These are phyloP conservation scores for Flaveria bidentis DNA, from an alignment of 129 eudicot species.

Conservation along the genomic window DNA sequence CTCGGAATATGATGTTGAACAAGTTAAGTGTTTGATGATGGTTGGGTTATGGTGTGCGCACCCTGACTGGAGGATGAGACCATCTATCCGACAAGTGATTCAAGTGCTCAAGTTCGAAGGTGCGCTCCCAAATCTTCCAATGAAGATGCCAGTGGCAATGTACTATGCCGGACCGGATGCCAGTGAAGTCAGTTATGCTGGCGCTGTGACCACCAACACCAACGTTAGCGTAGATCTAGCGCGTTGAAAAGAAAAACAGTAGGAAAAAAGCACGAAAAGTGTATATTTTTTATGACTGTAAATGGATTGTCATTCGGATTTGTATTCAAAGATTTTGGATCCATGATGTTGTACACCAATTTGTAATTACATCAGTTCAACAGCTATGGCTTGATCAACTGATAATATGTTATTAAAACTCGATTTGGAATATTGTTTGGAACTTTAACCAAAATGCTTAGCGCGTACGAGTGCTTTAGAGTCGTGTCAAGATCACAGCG, in stretches of 20 bases:
- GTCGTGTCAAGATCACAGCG: too few species aligned
- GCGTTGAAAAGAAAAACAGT: conserved; percentile 26
- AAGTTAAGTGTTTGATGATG: conserved; percentile 46
- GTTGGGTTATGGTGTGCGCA: conserved; percentile 64
- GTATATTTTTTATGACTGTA: neutral
- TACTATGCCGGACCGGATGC: conserved; percentile 21
- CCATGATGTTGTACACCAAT: neutral
- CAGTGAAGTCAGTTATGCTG: conserved; percentile 15
- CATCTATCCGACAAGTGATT: conserved; percentile 52
- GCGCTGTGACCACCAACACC: conserved; percentile 14
- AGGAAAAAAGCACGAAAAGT: neutral
- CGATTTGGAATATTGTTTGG: neutral
- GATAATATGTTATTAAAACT: neutral
- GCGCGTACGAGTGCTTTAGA: too few species aligned
- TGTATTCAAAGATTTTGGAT: neutral
- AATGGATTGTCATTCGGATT: neutral
- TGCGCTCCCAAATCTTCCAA: conserved; percentile 41
- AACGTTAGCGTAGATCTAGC: conserved; percentile 27
- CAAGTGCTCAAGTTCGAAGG: conserved; percentile 56
- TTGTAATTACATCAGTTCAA: neutral
- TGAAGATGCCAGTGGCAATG: conserved; percentile 36
- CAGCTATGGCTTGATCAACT: neutral
- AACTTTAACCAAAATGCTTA: neutral
- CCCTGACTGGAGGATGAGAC: conserved; percentile 46
- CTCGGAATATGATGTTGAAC: conserved; percentile 17